phyloP scores from a whole-genome alignment of 176 grass and related monocot species.

The Musa troglodytarum region DNA sequence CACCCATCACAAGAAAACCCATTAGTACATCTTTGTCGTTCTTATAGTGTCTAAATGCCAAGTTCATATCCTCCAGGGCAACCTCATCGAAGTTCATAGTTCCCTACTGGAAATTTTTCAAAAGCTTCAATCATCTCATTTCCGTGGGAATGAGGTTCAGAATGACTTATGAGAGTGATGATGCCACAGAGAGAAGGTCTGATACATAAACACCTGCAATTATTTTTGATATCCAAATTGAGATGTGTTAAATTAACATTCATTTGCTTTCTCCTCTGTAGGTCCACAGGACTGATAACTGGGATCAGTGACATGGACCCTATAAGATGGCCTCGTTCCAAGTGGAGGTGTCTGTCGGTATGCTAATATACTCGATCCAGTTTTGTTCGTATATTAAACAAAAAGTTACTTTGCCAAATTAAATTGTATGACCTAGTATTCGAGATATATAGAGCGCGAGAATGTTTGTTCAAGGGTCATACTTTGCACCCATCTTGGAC shows the following conservation, averaged over 20 bases:
- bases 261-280: constrained; percentile 21
- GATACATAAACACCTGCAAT: not conserved
- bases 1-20: too few relatives aligned
- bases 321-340: constrained; percentile 70
- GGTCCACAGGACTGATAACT: constrained; percentile 64
- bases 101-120: constrained; percentile 72
- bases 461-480: not conserved
- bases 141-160: constrained; percentile 71
- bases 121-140: constrained; percentile 52
- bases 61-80: constrained; percentile 41
- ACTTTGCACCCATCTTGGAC: too few relatives aligned
- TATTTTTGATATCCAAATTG: constrained; percentile 10
- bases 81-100: constrained; percentile 63
- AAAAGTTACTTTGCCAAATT: not conserved
- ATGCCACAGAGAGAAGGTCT: constrained; percentile 72
- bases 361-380: constrained; percentile 3
- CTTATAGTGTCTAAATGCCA: constrained; percentile 2
- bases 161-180: constrained; percentile 64
- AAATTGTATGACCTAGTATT: too few relatives aligned
- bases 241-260: not conserved
- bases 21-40: too few relatives aligned
- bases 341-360: constrained; percentile 91
- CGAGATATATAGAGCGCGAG: too few relatives aligned
- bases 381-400: not conserved
- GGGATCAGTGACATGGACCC: constrained; percentile 57